phyloP scores from a whole-genome alignment of 2,329 filamentous ascomycete genomes.

The Aaosphaeria pasadenensis region DNA sequence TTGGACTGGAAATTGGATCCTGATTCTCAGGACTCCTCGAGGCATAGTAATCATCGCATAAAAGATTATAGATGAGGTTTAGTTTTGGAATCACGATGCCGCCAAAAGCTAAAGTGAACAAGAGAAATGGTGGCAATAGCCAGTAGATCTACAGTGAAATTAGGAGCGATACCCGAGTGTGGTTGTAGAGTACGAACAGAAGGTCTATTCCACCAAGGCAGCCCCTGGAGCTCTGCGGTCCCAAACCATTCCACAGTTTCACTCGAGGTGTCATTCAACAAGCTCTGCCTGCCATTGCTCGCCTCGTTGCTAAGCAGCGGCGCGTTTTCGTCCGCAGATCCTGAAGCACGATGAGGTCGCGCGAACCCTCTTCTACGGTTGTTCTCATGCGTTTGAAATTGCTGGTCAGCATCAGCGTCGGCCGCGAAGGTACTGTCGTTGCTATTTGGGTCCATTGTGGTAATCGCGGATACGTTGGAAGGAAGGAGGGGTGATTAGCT shows the following conservation, averaged over 20 bases:
- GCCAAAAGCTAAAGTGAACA: constrained; percentile 84
- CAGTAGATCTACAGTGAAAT: constrained; percentile 63
- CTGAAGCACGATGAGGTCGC: constrained; percentile 9
- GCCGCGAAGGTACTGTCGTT: constrained; percentile 26
- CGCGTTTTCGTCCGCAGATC: constrained; percentile 21
- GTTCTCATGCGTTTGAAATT: constrained; percentile 13
- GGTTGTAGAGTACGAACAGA: constrained; percentile 39
- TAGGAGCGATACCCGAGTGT: neutral
- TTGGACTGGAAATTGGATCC: constrained; percentile 36
- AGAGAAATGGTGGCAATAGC: constrained; percentile 74
- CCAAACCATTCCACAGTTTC: constrained; percentile 28
- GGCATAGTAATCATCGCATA: constrained; percentile 82
- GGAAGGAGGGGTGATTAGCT: no score
- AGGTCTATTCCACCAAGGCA: constrained; percentile 50
- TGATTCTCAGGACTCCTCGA: constrained; percentile 34
- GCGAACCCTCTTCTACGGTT: constrained; percentile 6
- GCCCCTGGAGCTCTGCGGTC: constrained; percentile 37
- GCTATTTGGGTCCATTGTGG: constrained; percentile 2
- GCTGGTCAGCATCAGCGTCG: constrained; percentile 28
- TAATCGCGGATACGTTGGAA: neutral
- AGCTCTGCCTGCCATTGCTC: constrained; percentile 7
- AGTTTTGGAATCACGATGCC: constrained; percentile 82
- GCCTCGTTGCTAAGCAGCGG: constrained; percentile 21
- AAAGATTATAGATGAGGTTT: constrained; percentile 78
- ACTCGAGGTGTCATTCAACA: constrained; percentile 4